Base-by-base conservation (phyloP, 305 asterid genomes). In the Fraxinus nigra region DNA sequence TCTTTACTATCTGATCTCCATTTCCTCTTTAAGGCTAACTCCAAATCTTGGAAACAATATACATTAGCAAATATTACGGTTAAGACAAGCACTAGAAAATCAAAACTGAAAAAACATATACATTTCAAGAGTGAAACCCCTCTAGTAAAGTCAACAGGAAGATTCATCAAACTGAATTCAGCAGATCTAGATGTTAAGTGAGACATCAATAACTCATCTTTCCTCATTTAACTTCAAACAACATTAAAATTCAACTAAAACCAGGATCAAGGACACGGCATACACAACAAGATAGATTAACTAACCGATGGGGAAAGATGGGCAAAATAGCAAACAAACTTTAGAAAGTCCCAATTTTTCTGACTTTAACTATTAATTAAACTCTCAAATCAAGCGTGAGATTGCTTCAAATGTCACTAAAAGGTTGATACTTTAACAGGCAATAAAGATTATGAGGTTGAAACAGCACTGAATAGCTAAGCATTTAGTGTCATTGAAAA, bases 171-270 rank as follows among this genome's bases (percentile, higher is more conserved):
- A 24, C 33, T 2, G 16, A 81, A n/a, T 70, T 24, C 63, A 85
- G 70, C 83, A 59, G 89, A 87, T 86, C 92, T 72, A 80, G 82
- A 67, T 34, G 78, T 70, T 69, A 80, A 86, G 2, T 4, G 28
- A 16, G 69, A 63, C 75, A 77, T 48, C 54, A 83, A 83, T 80
- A 26, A 75, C 14, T 46, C 75, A 70, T 67, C 54, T 74, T 87
- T 78, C 76, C 32, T 82, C 79, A 67, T 59, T 75, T 83, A 72
- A 65, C 76, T 72, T 65, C 80, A 84, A 65, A 32, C 84, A 78
- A 82, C 65, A 56, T 34, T 7, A 73, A 20, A 75, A 76, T 79
- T 46, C 72, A 11, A 78, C 16, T 63, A 63, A 78, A 79, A 63
- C 10, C 79, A 56, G 18, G 78, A 82, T 46, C 72, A 75, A 73